A percentile compares a stretch with the other conserved stretches of the same genome.
phyloP scores from a whole-genome alignment of 148 eudicot genomes.

The Euryodendron excelsum region DNA sequence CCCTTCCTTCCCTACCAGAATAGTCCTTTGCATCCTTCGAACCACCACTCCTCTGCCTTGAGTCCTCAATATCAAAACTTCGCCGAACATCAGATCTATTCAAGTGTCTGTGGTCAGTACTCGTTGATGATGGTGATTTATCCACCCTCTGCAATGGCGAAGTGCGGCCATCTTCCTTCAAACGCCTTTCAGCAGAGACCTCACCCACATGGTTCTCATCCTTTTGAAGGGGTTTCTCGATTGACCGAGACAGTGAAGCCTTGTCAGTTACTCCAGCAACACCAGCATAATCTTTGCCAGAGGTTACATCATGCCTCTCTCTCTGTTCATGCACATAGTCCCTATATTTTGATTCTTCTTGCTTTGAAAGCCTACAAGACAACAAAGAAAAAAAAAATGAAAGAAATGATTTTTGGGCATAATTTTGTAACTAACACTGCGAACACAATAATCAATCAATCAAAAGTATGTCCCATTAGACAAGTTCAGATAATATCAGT shows the following conservation, averaged over 20 bases:
- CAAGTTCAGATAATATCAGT: neutral
- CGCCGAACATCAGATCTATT: slow-evolving; percentile 58
- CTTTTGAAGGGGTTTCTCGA: slow-evolving; percentile 51
- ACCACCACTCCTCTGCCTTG: slow-evolving; percentile 66
- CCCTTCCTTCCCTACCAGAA: slow-evolving; percentile 53
- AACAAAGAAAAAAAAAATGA: neutral
- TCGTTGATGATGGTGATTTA: slow-evolving; percentile 66
- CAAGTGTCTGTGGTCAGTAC: slow-evolving; percentile 56
- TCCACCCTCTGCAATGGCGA: slow-evolving; percentile 56
- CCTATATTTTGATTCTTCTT: slow-evolving; percentile 61
- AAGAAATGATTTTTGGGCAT: neutral
- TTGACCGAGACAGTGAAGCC: slow-evolving; percentile 45
- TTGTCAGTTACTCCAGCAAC: slow-evolving; percentile 44
- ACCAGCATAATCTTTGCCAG: slow-evolving; percentile 46
- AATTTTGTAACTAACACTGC: neutral
- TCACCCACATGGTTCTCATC: slow-evolving; percentile 57
- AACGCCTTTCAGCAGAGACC: slow-evolving; percentile 53
- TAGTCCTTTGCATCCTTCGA: slow-evolving; percentile 62
- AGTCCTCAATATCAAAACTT: slow-evolving; percentile 67
- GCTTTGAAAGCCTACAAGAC: slow-evolving; percentile 53
- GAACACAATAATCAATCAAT: neutral
- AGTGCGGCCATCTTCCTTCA: slow-evolving; percentile 35
- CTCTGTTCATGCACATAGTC: slow-evolving; percentile 50
- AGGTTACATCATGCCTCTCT: slow-evolving; percentile 24
- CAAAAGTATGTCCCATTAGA: neutral